Conservation (phyloP, 176 grass and related monocot genomes). For the Cenchrus fungigraminus region DNA sequence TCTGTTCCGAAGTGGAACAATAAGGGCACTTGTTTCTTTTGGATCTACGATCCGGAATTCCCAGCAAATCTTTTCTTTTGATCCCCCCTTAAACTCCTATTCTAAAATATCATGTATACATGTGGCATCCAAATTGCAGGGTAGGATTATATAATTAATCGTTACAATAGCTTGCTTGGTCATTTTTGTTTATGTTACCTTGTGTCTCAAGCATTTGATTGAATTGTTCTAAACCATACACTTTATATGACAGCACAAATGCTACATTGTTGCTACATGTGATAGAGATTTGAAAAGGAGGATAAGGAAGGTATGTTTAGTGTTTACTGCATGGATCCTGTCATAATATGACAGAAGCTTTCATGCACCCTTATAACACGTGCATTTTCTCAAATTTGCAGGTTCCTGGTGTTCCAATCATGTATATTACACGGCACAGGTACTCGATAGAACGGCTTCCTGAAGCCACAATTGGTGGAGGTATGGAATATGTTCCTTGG, state of each 20-base stretch:
- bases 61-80: too few relatives aligned
- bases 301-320: constrained; percentile 69
- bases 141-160: not conserved
- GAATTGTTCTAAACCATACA: not conserved
- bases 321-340: too few relatives aligned
- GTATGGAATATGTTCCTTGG: constrained; percentile 27
- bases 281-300: constrained; percentile 90
- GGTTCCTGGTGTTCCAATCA: constrained; percentile 91
- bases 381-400: constrained; percentile 26
- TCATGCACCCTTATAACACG: not conserved
- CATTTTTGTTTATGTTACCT: not conserved
- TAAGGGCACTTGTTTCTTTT: not conserved
- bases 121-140: not conserved
- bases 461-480: constrained; percentile 92
- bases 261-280: constrained; percentile 91
- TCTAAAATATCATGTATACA: not conserved
- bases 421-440: constrained; percentile 80
- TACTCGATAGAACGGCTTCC: constrained; percentile 89
- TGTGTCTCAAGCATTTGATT: not conserved
- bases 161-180: not conserved
- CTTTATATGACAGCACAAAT: constrained; percentile 72
- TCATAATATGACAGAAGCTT: too few relatives aligned
- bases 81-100: too few relatives aligned
- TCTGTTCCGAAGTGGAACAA: not conserved
- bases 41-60: too few relatives aligned